Evolutionary conservation across 306 rosid genomes (phyloP), one percentile per base, ranked within the genome.

Genomic region (Pachyrhizus erosus): DNA sequence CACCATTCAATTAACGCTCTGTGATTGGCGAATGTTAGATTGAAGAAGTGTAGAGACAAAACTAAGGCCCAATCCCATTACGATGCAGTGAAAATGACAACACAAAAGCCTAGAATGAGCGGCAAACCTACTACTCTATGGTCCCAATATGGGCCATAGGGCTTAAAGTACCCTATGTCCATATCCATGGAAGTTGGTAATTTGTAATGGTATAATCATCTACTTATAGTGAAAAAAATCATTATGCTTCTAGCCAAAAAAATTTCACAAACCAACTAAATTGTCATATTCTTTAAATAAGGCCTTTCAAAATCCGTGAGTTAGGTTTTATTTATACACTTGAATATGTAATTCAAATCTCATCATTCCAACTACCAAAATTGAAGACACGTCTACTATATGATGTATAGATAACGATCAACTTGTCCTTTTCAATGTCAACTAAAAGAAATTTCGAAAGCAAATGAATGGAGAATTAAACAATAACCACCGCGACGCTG

Each of bases 401-500:
- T n/a, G n/a, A 18, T 7, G 14, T 15, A 48, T 8, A 76, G 48
- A 55, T 14, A 20, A 23, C 31, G 6, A 60, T 40, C 43, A 66
- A 64, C 17, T 24, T 52, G 66, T 74, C 77, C 49, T 83, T 51
- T 72, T 62, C 82, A 10, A 49, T 37, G 48, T 54, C 80, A 74
- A 52, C 76, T 48, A 46, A 27, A 24, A 71, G 1, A 77, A 31
- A 11, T 45, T 33, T 34, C 27, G 24, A 40, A n/a, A 31, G 61
- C 17, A 45, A 58, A 80, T 64, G 45, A 14, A 46, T 80, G 60
- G n/a, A 27, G 40, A 40, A 39, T 20, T 33, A 76, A 49, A 20
- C 33, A 7, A 24, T 51, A 48, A 24, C 48, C 54, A 55, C 42
- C 65, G 9, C 10, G 7, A 72, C 40, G 66, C 65, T 77, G 48